Evolutionary conservation across 148 eudicot species (phyloP).

Genomic region (Fallopia convolvulus): DNA sequence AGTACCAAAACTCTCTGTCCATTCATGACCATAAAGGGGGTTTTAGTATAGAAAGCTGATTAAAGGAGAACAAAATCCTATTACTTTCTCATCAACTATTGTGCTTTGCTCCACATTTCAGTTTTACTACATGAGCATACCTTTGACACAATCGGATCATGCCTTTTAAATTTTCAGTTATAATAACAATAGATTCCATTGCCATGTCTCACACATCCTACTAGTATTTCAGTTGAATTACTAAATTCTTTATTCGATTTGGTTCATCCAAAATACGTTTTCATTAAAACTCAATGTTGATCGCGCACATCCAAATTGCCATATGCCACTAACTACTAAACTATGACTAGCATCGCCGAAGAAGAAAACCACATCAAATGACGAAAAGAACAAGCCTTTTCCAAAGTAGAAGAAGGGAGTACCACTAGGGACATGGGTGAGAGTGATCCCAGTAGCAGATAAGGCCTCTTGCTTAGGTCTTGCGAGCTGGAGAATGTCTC

Average conservation of each 20-base stretch:
- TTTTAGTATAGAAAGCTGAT: too few relatives aligned
- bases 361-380: conserved; percentile 1
- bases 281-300: neutral
- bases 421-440: conserved; percentile 76
- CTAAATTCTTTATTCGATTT: neutral
- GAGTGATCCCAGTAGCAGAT: conserved; percentile 63
- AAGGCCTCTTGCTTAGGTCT: conserved; percentile 63
- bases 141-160: neutral
- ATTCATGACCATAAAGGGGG: too few relatives aligned
- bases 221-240: neutral
- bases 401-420: neutral
- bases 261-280: neutral
- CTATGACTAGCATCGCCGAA: neutral
- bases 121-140: neutral
- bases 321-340: neutral
- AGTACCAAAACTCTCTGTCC: neutral
- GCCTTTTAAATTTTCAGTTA: neutral
- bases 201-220: neutral
- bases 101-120: neutral
- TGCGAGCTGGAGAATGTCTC: conserved; percentile 56
- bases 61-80: neutral
- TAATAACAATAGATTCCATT: neutral
- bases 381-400: neutral
- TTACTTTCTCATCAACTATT: neutral
- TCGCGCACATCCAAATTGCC: neutral